Evolutionary conservation across 192 early-diverging fungal genomes (phyloP).

Genomic region (Spizellomyces punctatus): DNA sequence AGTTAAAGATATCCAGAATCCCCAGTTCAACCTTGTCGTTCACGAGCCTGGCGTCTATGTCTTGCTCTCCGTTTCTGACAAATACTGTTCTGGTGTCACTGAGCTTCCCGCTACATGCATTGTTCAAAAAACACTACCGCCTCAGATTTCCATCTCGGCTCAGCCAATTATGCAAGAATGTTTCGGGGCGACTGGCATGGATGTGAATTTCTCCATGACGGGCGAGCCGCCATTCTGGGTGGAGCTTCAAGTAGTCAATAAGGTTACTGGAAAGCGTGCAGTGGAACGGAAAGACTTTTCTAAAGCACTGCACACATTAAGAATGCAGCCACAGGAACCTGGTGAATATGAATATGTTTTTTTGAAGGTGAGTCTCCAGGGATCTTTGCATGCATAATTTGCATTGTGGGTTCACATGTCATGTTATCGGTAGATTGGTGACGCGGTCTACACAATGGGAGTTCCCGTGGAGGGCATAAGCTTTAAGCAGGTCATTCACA

Average conservation of each 20-base stretch:
- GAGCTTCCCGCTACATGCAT: slow-evolving; percentile 24
- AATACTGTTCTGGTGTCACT: slow-evolving; percentile 43
- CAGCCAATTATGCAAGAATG: slow-evolving; percentile 47
- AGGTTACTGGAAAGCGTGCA: slow-evolving; percentile 7
- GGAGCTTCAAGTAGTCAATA: slow-evolving; percentile 38
- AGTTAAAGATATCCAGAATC: slow-evolving; percentile 6
- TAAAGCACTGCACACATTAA: slow-evolving; percentile 8
- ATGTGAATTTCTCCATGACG: slow-evolving; percentile 49
- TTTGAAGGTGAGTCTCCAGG: slow-evolving; percentile 23
- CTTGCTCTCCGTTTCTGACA: slow-evolving; percentile 39
- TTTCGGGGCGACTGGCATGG: slow-evolving; percentile 50
- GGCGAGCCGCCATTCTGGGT: slow-evolving; percentile 53
- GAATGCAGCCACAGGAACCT: slow-evolving; percentile 32
- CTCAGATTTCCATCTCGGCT: slow-evolving; percentile 39
- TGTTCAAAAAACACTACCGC: slow-evolving; percentile 42
- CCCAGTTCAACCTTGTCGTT: slow-evolving; percentile 4
- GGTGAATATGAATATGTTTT: slow-evolving; percentile 48
- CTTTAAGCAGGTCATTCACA: slow-evolving; percentile 54
- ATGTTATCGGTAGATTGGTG: slow-evolving; percentile 39
- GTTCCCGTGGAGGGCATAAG: slow-evolving; percentile 26
- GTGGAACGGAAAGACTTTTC: not conserved
- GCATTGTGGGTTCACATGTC: slow-evolving; percentile 1
- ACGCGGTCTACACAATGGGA: slow-evolving; percentile 46
- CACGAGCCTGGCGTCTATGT: slow-evolving; percentile 41
- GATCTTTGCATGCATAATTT: not conserved